Base-by-base conservation (phyloP, 352 stramenopile species). In the Thalassiosira hispida region DNA sequence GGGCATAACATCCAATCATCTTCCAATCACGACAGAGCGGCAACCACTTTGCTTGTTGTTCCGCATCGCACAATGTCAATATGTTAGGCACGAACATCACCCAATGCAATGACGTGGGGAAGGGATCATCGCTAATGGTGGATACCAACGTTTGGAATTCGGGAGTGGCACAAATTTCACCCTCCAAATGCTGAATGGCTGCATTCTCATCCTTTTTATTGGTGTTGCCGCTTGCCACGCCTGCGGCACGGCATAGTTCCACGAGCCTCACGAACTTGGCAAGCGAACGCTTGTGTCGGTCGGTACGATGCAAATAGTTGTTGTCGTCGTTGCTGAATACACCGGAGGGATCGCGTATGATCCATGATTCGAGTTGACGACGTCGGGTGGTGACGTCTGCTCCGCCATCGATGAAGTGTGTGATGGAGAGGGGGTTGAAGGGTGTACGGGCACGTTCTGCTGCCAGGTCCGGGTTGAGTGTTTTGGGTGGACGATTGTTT, bases 1-100 rank as follows among this genome's bases (percentile, higher is more conserved):
- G 96, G 1, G 96, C 96, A 70, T 98, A 98, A 18, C 93, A 97
- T 14, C 96, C 96, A 76, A 96, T 92, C 71, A 95, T 91, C 61
- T 88, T 89, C 81, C 86, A 94, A 73, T 93, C 91, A 0, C 89
- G 64, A 79, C 87, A 94, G 0, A 92, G 52, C 0, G 92, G 92
- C 4, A 95, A 73, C 91, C 91, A 95, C 14, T 80, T 47, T 1
- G 77, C 18, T 71, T 92, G 81, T 70, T 96, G 92, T 64, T 93
- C 59, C 23, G 94, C 86, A 67, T 91, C 90, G 72, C 83, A 94
- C 5, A 95, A 67, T 27, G 70, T 89, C 4, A 93, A 70, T 61
- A 95, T 89, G 79, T 94, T 94, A 1, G 92, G 92, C 9, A 94
- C 63, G 79, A 96, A 95, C 92, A 96, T 96, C 27, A 94, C 82